Percentiles rank a stretch among this genome's conserved stretches.
Conservation (phyloP, 2,329 filamentous ascomycete species). For the Aspergillus pseudoterreus region DNA sequence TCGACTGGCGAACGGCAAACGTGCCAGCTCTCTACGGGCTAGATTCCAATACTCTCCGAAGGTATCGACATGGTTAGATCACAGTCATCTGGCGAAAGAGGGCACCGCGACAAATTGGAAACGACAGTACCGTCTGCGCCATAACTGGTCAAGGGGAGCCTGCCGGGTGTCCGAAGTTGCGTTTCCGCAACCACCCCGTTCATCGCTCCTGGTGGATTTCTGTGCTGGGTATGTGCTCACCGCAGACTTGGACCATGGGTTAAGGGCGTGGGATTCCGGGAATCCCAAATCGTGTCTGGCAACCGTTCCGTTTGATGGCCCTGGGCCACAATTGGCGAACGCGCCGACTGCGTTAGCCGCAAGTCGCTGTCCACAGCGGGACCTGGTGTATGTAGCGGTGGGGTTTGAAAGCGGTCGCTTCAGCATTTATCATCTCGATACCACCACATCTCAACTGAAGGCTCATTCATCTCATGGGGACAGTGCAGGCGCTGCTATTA, state of each 20-base stretch:
- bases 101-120: slow-evolving; percentile 70
- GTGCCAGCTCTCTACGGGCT: slow-evolving; percentile 31
- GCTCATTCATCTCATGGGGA: slow-evolving; percentile 57
- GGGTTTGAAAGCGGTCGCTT: slow-evolving; percentile 72
- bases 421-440: slow-evolving; percentile 62
- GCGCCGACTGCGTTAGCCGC: slow-evolving; percentile 53
- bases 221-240: slow-evolving; percentile 74
- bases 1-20: slow-evolving; percentile 65
- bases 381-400: slow-evolving; percentile 58
- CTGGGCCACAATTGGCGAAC: slow-evolving; percentile 56
- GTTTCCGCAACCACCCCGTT: slow-evolving; percentile 53
- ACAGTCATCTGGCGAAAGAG: slow-evolving; percentile 53
- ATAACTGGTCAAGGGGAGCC: slow-evolving; percentile 85
- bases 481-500: slow-evolving; percentile 63
- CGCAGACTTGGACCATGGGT: slow-evolving; percentile 63
- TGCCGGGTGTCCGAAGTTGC: slow-evolving; percentile 77
- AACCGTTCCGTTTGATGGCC: slow-evolving; percentile 28
- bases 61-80: slow-evolving; percentile 59
- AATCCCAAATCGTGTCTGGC: slow-evolving; percentile 58
- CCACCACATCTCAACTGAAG: slow-evolving; percentile 42
- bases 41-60: slow-evolving; percentile 52
- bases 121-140: slow-evolving; percentile 76
- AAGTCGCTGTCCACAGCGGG: slow-evolving; percentile 44
- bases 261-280: slow-evolving; percentile 75
- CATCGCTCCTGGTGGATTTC: slow-evolving; percentile 70